Evolutionary conservation across 768 basidiomycete genomes (phyloP).

Genomic region (Nidula microcarpa): DNA sequence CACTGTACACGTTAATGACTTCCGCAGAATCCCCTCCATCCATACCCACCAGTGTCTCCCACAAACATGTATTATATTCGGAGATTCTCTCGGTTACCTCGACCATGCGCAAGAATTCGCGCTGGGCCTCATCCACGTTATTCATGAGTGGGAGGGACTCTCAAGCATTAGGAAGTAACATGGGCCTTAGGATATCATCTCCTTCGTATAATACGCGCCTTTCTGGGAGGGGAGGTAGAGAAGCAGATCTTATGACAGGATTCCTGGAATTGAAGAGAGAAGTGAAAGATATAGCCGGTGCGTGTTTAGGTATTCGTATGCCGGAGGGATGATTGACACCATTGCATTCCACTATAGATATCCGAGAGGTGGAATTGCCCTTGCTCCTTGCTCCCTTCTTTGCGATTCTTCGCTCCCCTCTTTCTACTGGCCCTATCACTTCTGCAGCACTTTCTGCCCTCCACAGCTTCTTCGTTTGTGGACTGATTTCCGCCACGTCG

Average conservation of each 20-base stretch:
- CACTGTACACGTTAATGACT: conserved; percentile 14
- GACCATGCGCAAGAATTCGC: conserved; percentile 95
- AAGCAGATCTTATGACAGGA: conserved; percentile 84
- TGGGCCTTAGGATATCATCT: conserved; percentile 66
- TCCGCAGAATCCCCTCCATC: conserved; percentile 13
- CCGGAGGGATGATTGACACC: not conserved
- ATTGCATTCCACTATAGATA: conserved; percentile 40
- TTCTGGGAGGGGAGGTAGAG: conserved; percentile 53
- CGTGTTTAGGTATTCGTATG: conserved; percentile 19
- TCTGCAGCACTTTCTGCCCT: conserved; percentile 88
- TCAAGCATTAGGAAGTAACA: conserved; percentile 66
- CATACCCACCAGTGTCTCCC: conserved; percentile 30
- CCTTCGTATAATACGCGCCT: conserved; percentile 37
- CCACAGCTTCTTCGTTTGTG: conserved; percentile 83
- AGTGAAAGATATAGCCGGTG: conserved; percentile 67
- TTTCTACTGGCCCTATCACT: conserved; percentile 96
- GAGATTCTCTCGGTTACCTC: conserved; percentile 92
- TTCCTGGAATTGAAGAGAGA: conserved; percentile 83
- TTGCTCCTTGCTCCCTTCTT: conserved; percentile 85
- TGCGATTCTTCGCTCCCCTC: conserved; percentile 86
- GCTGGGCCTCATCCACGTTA: conserved; percentile 82
- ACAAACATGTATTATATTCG: conserved; percentile 78
- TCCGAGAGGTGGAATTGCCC: conserved; percentile 53
- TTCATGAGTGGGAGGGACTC: conserved; percentile 61
- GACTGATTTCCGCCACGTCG: conserved; percentile 60